These are phyloP conservation scores for Chalciporus chontae DNA, from an alignment of 768 basidiomycete genomes.

Conservation along the genomic window DNA sequence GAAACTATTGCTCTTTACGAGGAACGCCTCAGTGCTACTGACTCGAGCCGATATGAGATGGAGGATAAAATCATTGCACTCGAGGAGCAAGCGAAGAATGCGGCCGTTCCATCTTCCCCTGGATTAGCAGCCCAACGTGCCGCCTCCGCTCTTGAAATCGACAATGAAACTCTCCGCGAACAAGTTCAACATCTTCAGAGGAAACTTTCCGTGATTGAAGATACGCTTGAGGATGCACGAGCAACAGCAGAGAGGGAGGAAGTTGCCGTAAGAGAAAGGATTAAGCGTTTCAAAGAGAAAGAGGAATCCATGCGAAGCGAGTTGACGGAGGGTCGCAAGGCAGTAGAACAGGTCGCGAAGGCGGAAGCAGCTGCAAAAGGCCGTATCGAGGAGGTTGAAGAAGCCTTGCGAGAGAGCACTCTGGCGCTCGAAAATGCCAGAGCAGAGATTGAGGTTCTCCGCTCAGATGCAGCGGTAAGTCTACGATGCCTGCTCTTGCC, in stretches of 20 bases:
- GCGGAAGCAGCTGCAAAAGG: constrained; percentile 58
- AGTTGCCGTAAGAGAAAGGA: constrained; percentile 51
- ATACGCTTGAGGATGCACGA: constrained; percentile 76
- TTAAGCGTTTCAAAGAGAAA: constrained; percentile 68
- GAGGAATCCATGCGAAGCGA: constrained; percentile 73
- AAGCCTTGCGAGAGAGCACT: constrained; percentile 83
- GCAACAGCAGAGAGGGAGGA: constrained; percentile 75
- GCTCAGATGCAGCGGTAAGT: constrained; percentile 75
- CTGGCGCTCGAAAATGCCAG: constrained; percentile 84
- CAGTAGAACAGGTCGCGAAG: constrained; percentile 59
- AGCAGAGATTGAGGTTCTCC: constrained; percentile 79
- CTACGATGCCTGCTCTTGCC: neutral
- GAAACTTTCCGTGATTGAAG: constrained; percentile 74
- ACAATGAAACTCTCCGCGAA: constrained; percentile 88
- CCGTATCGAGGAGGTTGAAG: constrained; percentile 83
- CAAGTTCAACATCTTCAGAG: constrained; percentile 86
- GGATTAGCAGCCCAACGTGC: constrained; percentile 37
- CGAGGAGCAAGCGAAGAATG: constrained; percentile 46
- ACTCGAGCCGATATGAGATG: constrained; percentile 72
- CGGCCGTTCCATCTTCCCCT: constrained; percentile 32
- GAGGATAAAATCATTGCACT: constrained; percentile 60
- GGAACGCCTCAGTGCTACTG: constrained; percentile 71
- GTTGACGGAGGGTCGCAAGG: constrained; percentile 57
- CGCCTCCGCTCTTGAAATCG: constrained; percentile 81
- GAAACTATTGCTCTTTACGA: constrained; percentile 96